Evolutionary conservation across 768 basidiomycete genomes (phyloP).

Genomic region (Boletus rubescentipes): DNA sequence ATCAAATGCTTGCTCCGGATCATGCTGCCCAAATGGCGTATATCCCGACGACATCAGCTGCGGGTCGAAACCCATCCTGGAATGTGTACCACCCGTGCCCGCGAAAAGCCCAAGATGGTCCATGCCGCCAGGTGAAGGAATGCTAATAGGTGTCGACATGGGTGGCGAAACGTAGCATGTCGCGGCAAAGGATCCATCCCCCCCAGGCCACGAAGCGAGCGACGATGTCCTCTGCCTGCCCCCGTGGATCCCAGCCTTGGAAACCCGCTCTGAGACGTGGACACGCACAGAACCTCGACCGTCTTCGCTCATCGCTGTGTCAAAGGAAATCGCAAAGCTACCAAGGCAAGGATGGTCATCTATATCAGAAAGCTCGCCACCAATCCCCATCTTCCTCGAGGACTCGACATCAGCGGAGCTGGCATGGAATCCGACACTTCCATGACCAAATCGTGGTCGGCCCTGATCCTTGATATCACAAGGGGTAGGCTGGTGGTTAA

Average conservation of each 20-base stretch:
- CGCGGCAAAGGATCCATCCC: constrained; percentile 17
- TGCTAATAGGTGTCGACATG: constrained; percentile 37
- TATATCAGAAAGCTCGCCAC: constrained; percentile 39
- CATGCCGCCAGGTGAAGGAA: constrained; percentile 35
- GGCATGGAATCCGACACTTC: constrained; percentile 46
- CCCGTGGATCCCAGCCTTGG: constrained; percentile 9
- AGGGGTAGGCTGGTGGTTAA: constrained; percentile 42
- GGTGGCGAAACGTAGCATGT: constrained; percentile 32
- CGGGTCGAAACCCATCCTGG: constrained; percentile 25
- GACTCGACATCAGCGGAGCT: constrained; percentile 40
- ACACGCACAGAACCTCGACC: constrained; percentile 75
- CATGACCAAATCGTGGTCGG: constrained; percentile 44
- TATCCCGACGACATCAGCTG: constrained; percentile 27
- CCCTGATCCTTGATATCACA: constrained; percentile 54
- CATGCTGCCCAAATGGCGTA: constrained; percentile 30
- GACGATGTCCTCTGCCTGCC: constrained; percentile 19
- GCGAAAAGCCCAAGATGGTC: constrained; percentile 55
- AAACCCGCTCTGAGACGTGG: constrained; percentile 51
- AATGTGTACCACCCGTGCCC: constrained; percentile 43
- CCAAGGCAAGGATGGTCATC: constrained; percentile 47
- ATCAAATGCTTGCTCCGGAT: constrained; percentile 27
- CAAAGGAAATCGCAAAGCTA: constrained; percentile 72
- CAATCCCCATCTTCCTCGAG: constrained; percentile 30
- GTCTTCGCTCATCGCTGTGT: constrained; percentile 59
- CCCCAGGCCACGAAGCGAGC: constrained; percentile 28